A percentile compares a stretch with the other conserved stretches of the same genome.
phyloP scores from a whole-genome alignment of 2,329 filamentous ascomycete genomes.

The Chaetoscypha palmicola region DNA sequence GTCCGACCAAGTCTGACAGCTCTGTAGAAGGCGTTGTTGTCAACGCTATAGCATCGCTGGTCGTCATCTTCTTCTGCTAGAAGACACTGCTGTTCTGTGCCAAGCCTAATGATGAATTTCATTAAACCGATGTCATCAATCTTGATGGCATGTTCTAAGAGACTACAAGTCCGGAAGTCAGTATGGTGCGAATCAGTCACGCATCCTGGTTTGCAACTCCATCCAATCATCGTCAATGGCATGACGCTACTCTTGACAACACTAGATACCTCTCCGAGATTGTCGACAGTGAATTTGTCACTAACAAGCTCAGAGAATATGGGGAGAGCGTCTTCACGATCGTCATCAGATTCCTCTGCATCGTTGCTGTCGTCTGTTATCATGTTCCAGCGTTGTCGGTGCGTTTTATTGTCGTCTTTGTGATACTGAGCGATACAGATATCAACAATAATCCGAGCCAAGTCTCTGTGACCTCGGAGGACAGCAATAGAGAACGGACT shows the following conservation, averaged over 20 bases:
- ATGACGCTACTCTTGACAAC: constrained; percentile 58
- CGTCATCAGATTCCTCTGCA: constrained; percentile 10
- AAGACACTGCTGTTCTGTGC: constrained; percentile 22
- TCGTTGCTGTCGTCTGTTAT: constrained; percentile 36
- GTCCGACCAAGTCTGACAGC: constrained; percentile 45
- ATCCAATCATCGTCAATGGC: constrained; percentile 47
- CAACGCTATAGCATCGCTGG: constrained; percentile 26
- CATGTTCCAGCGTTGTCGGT: constrained; percentile 34
- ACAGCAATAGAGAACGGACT: constrained; percentile 63
- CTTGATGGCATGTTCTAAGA: constrained; percentile 21
- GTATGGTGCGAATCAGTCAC: constrained; percentile 27
- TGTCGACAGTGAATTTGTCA: constrained; percentile 66
- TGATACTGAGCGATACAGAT: constrained; percentile 64
- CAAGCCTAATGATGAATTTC: constrained; percentile 25
- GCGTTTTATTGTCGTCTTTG: constrained; percentile 36
- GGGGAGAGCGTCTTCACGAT: constrained; percentile 32
- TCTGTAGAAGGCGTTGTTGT: constrained; percentile 34
- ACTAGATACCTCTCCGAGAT: constrained; percentile 62
- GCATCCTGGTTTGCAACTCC: constrained; percentile 30
- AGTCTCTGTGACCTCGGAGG: constrained; percentile 54
- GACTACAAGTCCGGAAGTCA: constrained; percentile 1
- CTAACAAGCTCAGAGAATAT: constrained; percentile 52
- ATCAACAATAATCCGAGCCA: constrained; percentile 60
- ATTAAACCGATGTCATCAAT: constrained; percentile 23
- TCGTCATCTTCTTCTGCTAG: constrained; percentile 21